Evolutionary conservation across 2,329 filamentous ascomycete genomes (phyloP).

Genomic region (Tolypocladium cylindrosporum): DNA sequence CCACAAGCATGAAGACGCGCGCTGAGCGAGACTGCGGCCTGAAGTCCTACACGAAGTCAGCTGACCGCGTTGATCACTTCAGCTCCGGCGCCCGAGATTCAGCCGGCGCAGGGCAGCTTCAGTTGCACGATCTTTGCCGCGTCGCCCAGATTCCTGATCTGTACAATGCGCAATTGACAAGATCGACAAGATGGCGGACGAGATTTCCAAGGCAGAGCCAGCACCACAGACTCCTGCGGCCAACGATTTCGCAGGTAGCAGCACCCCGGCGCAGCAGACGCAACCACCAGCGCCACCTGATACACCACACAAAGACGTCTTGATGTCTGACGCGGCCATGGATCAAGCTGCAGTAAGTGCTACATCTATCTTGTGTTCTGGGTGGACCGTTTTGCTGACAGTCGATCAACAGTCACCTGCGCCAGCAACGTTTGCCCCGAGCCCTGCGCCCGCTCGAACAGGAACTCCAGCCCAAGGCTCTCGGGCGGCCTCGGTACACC

Average conservation of each 20-base stretch:
- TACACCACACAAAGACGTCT: slow-evolving; percentile 24
- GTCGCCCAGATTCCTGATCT: neutral
- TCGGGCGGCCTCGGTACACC: slow-evolving; percentile 46
- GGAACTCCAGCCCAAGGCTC: slow-evolving; percentile 42
- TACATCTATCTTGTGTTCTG: neutral
- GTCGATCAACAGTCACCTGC: slow-evolving; percentile 21
- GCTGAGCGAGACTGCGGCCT: neutral
- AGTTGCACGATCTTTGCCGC: neutral
- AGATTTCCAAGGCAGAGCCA: slow-evolving; percentile 11
- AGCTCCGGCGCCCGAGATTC: slow-evolving; percentile 1
- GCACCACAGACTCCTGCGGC: slow-evolving; percentile 10
- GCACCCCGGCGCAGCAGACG: slow-evolving; percentile 7
- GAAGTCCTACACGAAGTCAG: slow-evolving; percentile 25
- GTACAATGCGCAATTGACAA: neutral
- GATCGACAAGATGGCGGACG: slow-evolving; percentile 18
- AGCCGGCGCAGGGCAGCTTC: slow-evolving; percentile 1
- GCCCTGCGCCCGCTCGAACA: slow-evolving; percentile 32
- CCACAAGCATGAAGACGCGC: slow-evolving; percentile 1
- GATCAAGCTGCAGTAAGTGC: slow-evolving; percentile 29
- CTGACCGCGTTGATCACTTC: slow-evolving; percentile 16
- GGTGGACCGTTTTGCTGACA: neutral
- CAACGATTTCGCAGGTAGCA: slow-evolving; percentile 11
- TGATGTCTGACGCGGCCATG: slow-evolving; percentile 32
- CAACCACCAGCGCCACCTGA: slow-evolving; percentile 7
- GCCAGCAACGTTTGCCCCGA: slow-evolving; percentile 24